A percentile compares a stretch with the other conserved stretches of the same genome.
Evolutionary conservation across 1,284 basidiomycete species (phyloP).

Genomic region (Rhodotorula sp.): DNA sequence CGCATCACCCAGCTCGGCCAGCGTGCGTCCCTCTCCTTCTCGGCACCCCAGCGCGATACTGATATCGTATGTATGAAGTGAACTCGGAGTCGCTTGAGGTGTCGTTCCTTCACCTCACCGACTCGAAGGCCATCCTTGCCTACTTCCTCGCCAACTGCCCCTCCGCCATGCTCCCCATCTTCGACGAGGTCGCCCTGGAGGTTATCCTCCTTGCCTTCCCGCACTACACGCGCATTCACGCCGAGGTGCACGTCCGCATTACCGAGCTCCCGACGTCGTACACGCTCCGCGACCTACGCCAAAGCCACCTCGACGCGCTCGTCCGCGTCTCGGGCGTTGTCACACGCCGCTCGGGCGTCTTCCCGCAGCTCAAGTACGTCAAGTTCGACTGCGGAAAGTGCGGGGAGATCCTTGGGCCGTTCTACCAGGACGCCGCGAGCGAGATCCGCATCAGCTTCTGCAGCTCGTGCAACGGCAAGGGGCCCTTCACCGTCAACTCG

Average conservation of each 20-base stretch:
- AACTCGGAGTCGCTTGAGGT: slow-evolving; percentile 98
- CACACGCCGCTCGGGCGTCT: slow-evolving; percentile 91
- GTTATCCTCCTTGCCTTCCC: slow-evolving; percentile 96
- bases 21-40: slow-evolving; percentile 57
- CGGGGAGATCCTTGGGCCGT: slow-evolving; percentile 87
- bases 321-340: slow-evolving; percentile 97
- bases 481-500: slow-evolving; percentile 94
- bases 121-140: slow-evolving; percentile 89
- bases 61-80: slow-evolving; percentile 56
- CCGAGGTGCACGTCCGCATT: slow-evolving; percentile 96
- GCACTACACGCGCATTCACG: slow-evolving; percentile 93
- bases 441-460: slow-evolving; percentile 95
- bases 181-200: slow-evolving; percentile 92
- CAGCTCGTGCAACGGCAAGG: slow-evolving; percentile 87
- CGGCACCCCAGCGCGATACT: background rate
- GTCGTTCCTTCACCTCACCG: slow-evolving; percentile 86
- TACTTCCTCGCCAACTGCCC: slow-evolving; percentile 97
- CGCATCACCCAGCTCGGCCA: slow-evolving; percentile 92
- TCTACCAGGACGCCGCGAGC: slow-evolving; percentile 93
- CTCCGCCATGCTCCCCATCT: slow-evolving; percentile 85
- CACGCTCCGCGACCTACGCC: slow-evolving; percentile 89
- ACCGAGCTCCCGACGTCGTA: slow-evolving; percentile 86
- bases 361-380: slow-evolving; percentile 98
- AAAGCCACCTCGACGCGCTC: slow-evolving; percentile 89
- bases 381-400: slow-evolving; percentile 98